These are phyloP conservation scores for Collariella sp. DNA, from an alignment of 495 filamentous ascomycete genomes.

Conservation along the genomic window DNA sequence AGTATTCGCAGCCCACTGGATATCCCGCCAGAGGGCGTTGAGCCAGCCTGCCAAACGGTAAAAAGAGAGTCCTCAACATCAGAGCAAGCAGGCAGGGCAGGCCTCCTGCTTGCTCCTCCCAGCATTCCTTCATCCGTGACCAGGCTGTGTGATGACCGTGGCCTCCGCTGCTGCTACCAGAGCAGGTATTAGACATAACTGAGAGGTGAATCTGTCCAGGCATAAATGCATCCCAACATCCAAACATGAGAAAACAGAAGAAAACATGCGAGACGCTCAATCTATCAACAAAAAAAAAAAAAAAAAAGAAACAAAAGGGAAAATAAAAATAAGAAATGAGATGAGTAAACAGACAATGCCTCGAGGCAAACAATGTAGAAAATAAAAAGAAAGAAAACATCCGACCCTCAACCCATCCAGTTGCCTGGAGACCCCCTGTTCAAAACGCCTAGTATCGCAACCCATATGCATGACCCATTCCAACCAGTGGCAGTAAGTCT, in stretches of 20 bases:
- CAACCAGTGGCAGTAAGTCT: slow-evolving; percentile 2
- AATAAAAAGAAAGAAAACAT: slow-evolving; percentile 1
- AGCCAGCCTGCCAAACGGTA: slow-evolving; percentile 8
- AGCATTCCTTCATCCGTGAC: slow-evolving; percentile 8
- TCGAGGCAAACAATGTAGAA: not conserved
- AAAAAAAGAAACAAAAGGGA: slow-evolving; percentile 3
- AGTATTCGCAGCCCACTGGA: slow-evolving; percentile 2
- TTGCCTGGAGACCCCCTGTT: slow-evolving; percentile 19
- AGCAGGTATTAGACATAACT: slow-evolving; percentile 22
- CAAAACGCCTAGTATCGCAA: slow-evolving; percentile 29
- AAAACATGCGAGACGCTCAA: not conserved
- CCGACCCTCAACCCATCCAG: slow-evolving; percentile 11
- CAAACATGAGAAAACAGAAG: slow-evolving; percentile 2
- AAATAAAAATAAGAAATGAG: not conserved
- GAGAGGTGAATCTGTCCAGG: not conserved
- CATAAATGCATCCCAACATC: not conserved
- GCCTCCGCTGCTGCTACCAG: slow-evolving; percentile 23
- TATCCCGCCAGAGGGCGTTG: slow-evolving; percentile 8
- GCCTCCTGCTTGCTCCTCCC: slow-evolving; percentile 12
- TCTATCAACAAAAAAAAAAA: not conserved
- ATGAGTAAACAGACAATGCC: not conserved
- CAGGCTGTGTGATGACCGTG: not conserved
- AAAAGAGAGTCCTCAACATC: slow-evolving; percentile 1
- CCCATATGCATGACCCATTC: slow-evolving; percentile 21
- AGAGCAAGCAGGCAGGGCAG: not conserved